phyloP scores from a whole-genome alignment of 441 rosid genomes.

The Hura crepitans region DNA sequence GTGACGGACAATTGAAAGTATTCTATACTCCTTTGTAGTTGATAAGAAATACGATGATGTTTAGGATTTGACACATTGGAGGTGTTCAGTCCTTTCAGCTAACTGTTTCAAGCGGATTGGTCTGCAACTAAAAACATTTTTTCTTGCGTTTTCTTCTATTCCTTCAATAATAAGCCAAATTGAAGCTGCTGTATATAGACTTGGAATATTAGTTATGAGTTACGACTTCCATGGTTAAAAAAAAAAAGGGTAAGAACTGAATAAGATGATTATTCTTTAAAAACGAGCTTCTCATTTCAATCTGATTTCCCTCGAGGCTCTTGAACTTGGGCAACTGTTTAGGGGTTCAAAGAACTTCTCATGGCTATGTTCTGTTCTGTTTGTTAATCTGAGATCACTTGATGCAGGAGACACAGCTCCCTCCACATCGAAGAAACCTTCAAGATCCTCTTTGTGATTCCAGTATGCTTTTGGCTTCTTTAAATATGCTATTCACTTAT shows the following conservation, averaged over 20 bases:
- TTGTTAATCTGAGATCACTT: constrained; percentile 16
- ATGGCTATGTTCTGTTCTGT: constrained; percentile 9
- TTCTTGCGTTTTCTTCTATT: neutral
- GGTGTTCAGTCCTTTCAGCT: neutral
- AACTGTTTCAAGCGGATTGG: neutral
- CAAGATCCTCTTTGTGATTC: constrained; percentile 96
- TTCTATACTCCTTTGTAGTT: neutral
- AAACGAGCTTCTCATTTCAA: neutral
- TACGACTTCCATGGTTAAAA: neutral
- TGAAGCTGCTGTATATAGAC: too few relatives aligned
- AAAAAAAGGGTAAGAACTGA: neutral
- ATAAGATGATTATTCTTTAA: neutral
- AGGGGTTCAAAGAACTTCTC: constrained; percentile 17
- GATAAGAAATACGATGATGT: neutral
- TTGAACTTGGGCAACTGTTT: constrained; percentile 14
- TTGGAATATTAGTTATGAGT: too few relatives aligned
- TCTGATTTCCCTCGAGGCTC: neutral
- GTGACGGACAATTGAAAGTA: neutral
- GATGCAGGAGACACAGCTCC: constrained; percentile 88
- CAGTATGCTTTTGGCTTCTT: constrained; percentile 45
- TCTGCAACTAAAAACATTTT: neutral
- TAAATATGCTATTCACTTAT: constrained; percentile 19
- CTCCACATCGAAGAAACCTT: constrained; percentile 74
- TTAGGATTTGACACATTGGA: neutral
- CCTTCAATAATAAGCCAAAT: neutral